Evolutionary conservation across 352 stramenopile genomes (phyloP).

Genomic region (Pythium aphanidermatum): DNA sequence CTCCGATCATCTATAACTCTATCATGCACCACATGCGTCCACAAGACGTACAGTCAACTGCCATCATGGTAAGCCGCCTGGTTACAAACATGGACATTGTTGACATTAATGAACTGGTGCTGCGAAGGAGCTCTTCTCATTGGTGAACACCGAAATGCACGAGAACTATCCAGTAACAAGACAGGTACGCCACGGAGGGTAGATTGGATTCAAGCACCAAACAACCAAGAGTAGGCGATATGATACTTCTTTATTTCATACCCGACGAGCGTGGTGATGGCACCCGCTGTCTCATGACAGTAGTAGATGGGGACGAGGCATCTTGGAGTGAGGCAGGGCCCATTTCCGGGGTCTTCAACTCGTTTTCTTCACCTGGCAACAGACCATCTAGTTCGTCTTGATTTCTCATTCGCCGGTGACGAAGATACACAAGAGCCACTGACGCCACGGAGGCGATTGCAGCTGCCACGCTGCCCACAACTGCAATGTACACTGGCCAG

Average conservation of each 20-base stretch:
- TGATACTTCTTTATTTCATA: neutral
- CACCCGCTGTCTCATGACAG: constrained; percentile 18
- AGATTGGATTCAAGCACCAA: no score
- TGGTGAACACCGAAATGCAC: no score
- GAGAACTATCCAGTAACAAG: no score
- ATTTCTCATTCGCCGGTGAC: constrained; percentile 10
- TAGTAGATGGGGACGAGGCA: neutral
- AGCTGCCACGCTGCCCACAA: constrained; percentile 53
- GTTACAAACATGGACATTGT: no score
- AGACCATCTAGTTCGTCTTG: constrained; percentile 32
- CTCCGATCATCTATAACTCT: constrained; percentile 43
- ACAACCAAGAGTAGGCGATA: neutral
- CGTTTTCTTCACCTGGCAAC: constrained; percentile 10
- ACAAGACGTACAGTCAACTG: constrained; percentile 34
- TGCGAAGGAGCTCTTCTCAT: constrained; percentile 1
- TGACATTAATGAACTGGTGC: neutral
- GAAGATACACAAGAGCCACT: constrained; percentile 45
- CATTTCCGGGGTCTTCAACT: constrained; percentile 11
- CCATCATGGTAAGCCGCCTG: constrained; percentile 32
- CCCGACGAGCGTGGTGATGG: constrained; percentile 11
- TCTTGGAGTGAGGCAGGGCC: neutral
- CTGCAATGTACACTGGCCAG: constrained; percentile 40
- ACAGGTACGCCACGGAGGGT: no score
- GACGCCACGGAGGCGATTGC: constrained; percentile 38
- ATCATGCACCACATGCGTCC: constrained; percentile 36